These are phyloP conservation scores for Biscogniauxia mediterranea DNA, from an alignment of 2,329 filamentous ascomycete species.

Conservation along the genomic window DNA sequence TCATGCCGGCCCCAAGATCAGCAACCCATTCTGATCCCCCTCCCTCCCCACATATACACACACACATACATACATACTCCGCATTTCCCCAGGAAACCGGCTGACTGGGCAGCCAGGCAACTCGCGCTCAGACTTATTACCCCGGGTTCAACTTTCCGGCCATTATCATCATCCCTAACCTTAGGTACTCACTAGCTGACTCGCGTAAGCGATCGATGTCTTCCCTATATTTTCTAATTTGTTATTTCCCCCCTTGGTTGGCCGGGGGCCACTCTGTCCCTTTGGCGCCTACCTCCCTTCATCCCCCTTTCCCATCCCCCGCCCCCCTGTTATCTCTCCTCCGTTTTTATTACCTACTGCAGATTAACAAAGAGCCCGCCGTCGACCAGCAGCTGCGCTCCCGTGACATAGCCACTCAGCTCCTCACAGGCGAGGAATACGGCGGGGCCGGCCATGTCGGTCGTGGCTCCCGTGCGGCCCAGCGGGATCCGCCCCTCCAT, in stretches of 20 bases:
- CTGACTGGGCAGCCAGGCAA: neutral
- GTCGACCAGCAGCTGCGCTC: slow-evolving; percentile 81
- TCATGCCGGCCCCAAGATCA: neutral
- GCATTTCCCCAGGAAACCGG: neutral
- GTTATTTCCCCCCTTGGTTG: neutral
- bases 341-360: slow-evolving; percentile 50
- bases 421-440: slow-evolving; percentile 80
- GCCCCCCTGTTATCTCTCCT: neutral
- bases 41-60: neutral
- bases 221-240: neutral
- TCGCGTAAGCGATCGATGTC: neutral
- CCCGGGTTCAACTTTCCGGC: neutral
- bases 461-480: slow-evolving; percentile 67
- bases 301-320: neutral
- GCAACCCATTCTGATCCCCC: neutral
- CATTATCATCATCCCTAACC: neutral
- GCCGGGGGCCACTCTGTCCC: neutral
- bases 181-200: neutral
- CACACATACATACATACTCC: neutral
- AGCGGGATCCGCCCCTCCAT: slow-evolving; percentile 82
- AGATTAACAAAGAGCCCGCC: slow-evolving; percentile 88
- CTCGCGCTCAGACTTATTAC: neutral
- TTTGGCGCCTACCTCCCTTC: neutral
- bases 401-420: slow-evolving; percentile 78
- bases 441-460: slow-evolving; percentile 79